Evolutionary conservation across 495 filamentous ascomycete species (phyloP), one percentile per base, ranked within the genome.

Genomic region (Bombardia bombarda): DNA sequence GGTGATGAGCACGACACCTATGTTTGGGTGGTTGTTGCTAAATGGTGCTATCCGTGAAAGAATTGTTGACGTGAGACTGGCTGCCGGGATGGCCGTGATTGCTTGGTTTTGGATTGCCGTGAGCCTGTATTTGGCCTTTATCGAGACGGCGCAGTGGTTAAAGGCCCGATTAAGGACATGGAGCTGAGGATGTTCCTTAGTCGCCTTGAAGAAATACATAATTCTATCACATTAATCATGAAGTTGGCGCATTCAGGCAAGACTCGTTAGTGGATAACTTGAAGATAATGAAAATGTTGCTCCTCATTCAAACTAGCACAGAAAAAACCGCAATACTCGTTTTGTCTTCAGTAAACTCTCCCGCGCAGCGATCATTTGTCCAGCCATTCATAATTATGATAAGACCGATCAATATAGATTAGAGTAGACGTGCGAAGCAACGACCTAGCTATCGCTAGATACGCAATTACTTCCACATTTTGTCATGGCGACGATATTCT

Each of bases 71-170:
- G 59, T 55, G 13, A 57, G 60, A 32, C 43, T 64, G 9, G 40
- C 55, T 2, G 58, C 60, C 3, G 57, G 61, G 7, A 42, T 72
- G 30, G 61, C 52, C 7, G 46, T 67, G 10, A 68, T 72, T 28
- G 32, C 60, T 25, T 53, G 55, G 7, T 55, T 61, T 33, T 73
- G 68, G 69, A 42, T 42, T 7, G 47, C 59, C 3, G 51, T 70
- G 23, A 56, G 63, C 3, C 33, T 51, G 36, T 58, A 58, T 37
- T 28, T 58, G 17, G 44, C 43, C 22, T 54, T 53, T 23, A 50
- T 48, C 22, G 51, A 55, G 33, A 13, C 40, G 18, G 42, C 32
- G 1, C 19, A 52, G 26, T 58, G 51, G 55, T 25, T 47, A 9
- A 58, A 52, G 37, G 28, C 23, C 14, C 18, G 12, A 22, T 19